phyloP scores from a whole-genome alignment of 2,329 filamentous ascomycete genomes.

The Helminthosporium solani region DNA sequence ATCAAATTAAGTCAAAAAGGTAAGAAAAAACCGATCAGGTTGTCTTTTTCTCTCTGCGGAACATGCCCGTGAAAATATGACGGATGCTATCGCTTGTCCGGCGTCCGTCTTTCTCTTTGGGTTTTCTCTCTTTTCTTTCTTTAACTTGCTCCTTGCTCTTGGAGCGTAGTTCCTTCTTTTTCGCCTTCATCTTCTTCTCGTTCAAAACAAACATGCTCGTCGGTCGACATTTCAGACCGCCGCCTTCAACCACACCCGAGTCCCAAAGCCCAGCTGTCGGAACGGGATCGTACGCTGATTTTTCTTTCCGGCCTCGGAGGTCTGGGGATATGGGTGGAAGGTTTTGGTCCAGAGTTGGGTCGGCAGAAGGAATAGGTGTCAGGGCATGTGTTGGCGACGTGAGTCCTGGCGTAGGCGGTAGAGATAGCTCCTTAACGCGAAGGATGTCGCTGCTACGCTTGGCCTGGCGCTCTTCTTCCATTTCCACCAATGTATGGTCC shows the following conservation, averaged over 20 bases:
- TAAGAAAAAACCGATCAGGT: neutral
- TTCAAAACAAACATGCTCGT: conserved; percentile 38
- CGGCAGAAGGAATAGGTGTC: conserved; percentile 13
- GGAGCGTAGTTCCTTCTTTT: conserved; percentile 27
- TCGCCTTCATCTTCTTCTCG: conserved; percentile 33
- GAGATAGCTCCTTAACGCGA: conserved; percentile 33
- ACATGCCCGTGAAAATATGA: conserved; percentile 9
- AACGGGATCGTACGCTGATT: conserved; percentile 36
- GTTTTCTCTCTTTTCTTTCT: conserved; percentile 11
- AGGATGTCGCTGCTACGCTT: conserved; percentile 35
- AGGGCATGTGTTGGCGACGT: conserved; percentile 4
- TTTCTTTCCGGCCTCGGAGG: conserved; percentile 23
- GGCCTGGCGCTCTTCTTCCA: conserved; percentile 34
- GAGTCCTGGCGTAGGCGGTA: conserved; percentile 18
- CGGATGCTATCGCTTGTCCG: conserved; percentile 8
- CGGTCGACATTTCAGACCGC: conserved; percentile 29
- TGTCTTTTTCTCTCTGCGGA: conserved; percentile 5
- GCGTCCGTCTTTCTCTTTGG: conserved; percentile 8
- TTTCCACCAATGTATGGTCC: conserved; percentile 30
- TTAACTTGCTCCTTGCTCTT: conserved; percentile 27
- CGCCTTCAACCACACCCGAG: conserved; percentile 31
- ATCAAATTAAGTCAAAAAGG: neutral
- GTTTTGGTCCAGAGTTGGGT: conserved; percentile 14
- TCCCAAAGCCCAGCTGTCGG: conserved; percentile 41
- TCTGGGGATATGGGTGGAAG: conserved; percentile 14